These are phyloP conservation scores for Heliosperma pusillum DNA, from an alignment of 148 eudicot species.

Conservation along the genomic window DNA sequence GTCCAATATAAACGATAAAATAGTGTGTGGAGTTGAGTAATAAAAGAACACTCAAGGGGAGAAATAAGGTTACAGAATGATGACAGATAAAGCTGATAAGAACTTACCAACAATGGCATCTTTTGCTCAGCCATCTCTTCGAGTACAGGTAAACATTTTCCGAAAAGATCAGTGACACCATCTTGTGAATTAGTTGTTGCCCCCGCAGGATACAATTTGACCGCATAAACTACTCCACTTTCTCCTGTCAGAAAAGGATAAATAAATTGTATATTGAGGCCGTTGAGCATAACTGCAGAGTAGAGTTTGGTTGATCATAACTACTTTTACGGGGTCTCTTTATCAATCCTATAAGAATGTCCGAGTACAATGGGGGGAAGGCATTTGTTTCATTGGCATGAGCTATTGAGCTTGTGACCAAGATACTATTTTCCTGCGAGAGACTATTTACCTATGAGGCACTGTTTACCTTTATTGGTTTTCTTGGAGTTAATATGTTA, in stretches of 20 bases:
- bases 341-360: background rate
- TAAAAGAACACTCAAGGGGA: background rate
- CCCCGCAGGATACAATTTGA: slow-evolving; percentile 95
- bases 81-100: background rate
- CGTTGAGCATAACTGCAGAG: slow-evolving; percentile 7
- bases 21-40: background rate
- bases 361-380: background rate
- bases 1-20: background rate
- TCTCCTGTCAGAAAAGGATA: slow-evolving; percentile 44
- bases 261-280: too few species aligned
- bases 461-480: background rate
- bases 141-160: slow-evolving; percentile 83
- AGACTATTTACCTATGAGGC: too few species aligned
- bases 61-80: background rate
- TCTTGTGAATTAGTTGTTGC: slow-evolving; percentile 99
- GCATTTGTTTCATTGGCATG: background rate
- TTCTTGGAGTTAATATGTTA: background rate
- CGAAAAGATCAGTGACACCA: slow-evolving; percentile 94
- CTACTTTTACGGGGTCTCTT: background rate
- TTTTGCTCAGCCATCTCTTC: slow-evolving; percentile 79
- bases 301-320: background rate
- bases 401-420: background rate
- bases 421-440: background rate
- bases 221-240: slow-evolving; percentile 78
- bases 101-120: slow-evolving; percentile 16